Base-by-base conservation (phyloP, 352 stramenopile genomes). In the Phytopythium aichiense region DNA sequence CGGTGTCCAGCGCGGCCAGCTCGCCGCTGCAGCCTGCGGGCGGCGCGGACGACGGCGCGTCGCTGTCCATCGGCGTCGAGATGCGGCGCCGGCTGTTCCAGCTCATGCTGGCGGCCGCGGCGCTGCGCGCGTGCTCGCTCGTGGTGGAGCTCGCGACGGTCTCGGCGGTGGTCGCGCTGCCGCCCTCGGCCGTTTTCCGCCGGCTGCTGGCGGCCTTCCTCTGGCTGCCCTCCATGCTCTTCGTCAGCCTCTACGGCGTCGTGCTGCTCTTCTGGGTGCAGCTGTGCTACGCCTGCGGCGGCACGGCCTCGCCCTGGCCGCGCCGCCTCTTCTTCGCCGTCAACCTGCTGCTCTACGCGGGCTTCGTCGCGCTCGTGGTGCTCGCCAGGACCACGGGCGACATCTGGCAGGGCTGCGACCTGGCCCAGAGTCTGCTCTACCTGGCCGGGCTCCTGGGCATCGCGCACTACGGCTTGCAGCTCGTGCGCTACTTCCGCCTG, bases 251-350 rank as follows among this genome's bases (percentile, higher is more conserved):
- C 67, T 88, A 85, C 59, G 77, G 73, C 2, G 69, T 88, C 45
- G 73, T 88, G 63, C 74, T 88, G 63, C 72, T 88, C 30, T 88
- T 88, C 56, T 84, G 74, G 67, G 73, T 73, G 18, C 75, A 85
- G 55, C 73, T 88, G 12, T 88, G 78, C 67, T 82, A 82, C 66
- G 76, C 78, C 25, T 84, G 76, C 67, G 82, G 76, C 62, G 75
- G 72, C 53, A 77, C 73, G 56, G 73, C 66, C 54, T 76, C 81
- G 16, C 73, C 78, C 50, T 79, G 77, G 72, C 78, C 77, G 50
- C 75, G 75, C 5, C 76, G 71, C 16, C 55, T 85, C 56, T 88
- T 85, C 62, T 81, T 85, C 30, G 63, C 55, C 40, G 73, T 77
- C 64, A 88, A 88, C 58, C 61, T 88, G 59, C 60, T 81, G 33